Conservation (phyloP, 2,329 filamentous ascomycete genomes). For the Incumbomyces lentus region DNA sequence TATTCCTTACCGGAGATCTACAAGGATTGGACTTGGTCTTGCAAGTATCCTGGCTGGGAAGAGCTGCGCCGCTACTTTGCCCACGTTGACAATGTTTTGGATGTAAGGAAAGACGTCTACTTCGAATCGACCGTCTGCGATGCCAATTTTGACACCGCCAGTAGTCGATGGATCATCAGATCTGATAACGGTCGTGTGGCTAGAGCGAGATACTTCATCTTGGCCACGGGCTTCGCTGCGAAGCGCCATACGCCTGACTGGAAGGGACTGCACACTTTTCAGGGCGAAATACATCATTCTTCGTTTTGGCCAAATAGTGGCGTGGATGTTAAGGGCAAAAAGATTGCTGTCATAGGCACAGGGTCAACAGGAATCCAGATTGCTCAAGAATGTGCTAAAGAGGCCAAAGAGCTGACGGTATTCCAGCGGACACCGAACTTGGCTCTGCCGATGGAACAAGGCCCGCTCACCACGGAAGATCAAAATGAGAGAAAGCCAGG, state of each 20-base stretch:
- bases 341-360: conserved; percentile 52
- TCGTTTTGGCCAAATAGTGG: conserved; percentile 46
- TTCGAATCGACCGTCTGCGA: conserved; percentile 25
- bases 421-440: conserved; percentile 55
- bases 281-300: conserved; percentile 49
- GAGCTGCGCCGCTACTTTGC: conserved; percentile 34
- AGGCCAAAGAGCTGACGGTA: conserved; percentile 39
- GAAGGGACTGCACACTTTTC: conserved; percentile 48
- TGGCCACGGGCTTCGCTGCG: conserved; percentile 28
- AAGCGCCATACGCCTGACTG: conserved; percentile 50
- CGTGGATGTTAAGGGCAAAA: conserved; percentile 40
- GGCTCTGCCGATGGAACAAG: no score
- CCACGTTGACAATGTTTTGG: conserved; percentile 31
- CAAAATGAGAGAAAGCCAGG: conserved; percentile 21
- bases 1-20: conserved; percentile 41
- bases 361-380: conserved; percentile 55
- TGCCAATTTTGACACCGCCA: conserved; percentile 24
- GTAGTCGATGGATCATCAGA: conserved; percentile 30
- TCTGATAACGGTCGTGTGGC: conserved; percentile 25
- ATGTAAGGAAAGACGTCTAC: conserved; percentile 19
- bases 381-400: conserved; percentile 48
- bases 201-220: conserved; percentile 11
- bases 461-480: no score
- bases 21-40: conserved; percentile 36
- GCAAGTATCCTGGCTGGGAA: conserved; percentile 29